Base-by-base conservation (phyloP, 768 basidiomycete genomes). In the Lepiota venenata region DNA sequence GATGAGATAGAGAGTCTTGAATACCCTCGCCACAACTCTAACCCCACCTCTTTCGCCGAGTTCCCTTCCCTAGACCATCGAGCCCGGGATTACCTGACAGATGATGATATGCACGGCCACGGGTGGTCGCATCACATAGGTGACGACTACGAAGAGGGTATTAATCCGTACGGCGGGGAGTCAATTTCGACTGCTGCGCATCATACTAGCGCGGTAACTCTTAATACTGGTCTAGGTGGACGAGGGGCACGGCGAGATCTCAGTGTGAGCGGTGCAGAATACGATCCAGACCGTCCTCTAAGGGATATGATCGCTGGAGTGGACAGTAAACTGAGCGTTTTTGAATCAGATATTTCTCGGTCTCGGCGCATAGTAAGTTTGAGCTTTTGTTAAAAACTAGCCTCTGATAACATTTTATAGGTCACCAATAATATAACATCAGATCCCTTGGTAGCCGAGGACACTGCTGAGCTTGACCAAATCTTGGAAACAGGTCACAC, bases 131-230 rank as follows among this genome's bases (percentile, higher is more conserved):
- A 81, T 62, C 76, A 73, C 50, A 76, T 73, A 12, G 73, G 67
- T 59, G 80, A 78, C 56, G 83, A 88, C 52, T 46, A 54, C 21
- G 85, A 88, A 3, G 86, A 87, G 11, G 86, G 83, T 16, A 70
- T 85, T 29, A 75, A 79, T 58, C 85, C 87, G 0, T 89, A 84
- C 59, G 80, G 77, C 38, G 83, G 80, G 18, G 82, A 84, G 55
- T 89, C 88, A 0, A 68, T 91, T 55, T 93, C 91, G 0, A 95
- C 93, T 0, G 84, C 83, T 8, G 91, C 86, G 1, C 94, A 97
- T 68, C 94, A 97, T 69, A 93, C 91, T 21, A 91, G 88, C 58
- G 91, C 83, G 2, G 74, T 96, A 49, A 96, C 94, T 0, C 77
- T 97, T 15, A 88, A 81, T 49, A 91, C 92, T 3, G 93, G 94